A percentile compares a stretch with the other conserved stretches of the same genome.
These are phyloP conservation scores for Aurinia saxatilis DNA, from an alignment of 345 rosid genomes.

Conservation along the genomic window DNA sequence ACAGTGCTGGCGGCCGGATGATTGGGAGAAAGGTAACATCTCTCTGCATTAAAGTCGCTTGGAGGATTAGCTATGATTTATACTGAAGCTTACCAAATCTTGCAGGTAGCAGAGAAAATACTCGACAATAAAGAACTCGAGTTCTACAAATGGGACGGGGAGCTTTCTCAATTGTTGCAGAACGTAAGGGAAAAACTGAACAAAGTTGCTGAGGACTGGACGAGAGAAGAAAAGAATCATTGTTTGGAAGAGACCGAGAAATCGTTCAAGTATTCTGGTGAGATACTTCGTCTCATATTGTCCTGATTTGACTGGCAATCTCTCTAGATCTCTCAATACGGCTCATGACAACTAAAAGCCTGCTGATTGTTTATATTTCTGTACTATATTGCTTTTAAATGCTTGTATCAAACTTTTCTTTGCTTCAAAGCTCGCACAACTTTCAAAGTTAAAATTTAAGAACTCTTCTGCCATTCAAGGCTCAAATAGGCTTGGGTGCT, in stretches of 20 bases:
- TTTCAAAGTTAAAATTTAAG: not conserved
- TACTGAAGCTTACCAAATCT: conserved; percentile 1
- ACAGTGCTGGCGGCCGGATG: conserved; percentile 96
- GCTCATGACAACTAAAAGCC: conserved; percentile 6
- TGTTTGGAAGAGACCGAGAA: conserved; percentile 95
- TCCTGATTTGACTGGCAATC: conserved; percentile 29
- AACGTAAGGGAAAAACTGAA: conserved; percentile 79
- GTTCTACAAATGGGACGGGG: conserved; percentile 90
- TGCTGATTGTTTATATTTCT: conserved; percentile 16
- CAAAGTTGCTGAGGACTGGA: conserved; percentile 78
- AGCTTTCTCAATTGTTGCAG: conserved; percentile 65
- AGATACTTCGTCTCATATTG: conserved; percentile 79
- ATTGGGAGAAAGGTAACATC: conserved; percentile 77
- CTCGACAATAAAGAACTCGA: conserved; percentile 62
- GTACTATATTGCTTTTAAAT: not conserved
- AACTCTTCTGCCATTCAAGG: not conserved
- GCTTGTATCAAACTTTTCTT: conserved; percentile 6
- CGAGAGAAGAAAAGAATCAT: conserved; percentile 76
- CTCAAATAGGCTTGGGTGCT: not conserved
- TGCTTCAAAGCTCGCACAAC: conserved; percentile 8
- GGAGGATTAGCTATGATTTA: not conserved
- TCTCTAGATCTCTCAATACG: not conserved
- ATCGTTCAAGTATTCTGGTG: conserved; percentile 86
- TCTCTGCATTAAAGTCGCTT: not conserved
- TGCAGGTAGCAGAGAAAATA: conserved; percentile 63